Evolutionary conservation across 345 rosid genomes (phyloP).

Genomic region (Syzygium oleosum): DNA sequence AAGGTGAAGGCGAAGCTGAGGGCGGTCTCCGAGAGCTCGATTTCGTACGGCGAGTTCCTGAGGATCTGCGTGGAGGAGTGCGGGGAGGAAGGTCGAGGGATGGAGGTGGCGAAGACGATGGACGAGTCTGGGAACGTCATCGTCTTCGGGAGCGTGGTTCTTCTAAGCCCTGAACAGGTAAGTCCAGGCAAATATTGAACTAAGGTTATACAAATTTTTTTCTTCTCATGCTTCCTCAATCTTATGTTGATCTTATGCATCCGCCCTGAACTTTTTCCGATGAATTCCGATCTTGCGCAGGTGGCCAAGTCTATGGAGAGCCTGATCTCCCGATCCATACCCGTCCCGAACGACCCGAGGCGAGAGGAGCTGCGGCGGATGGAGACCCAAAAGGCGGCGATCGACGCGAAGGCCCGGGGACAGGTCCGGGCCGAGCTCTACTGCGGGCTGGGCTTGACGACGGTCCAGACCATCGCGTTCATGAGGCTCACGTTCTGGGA

Average conservation of each 20-base stretch:
- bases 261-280: conserved; percentile 18
- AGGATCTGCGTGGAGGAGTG: conserved; percentile 45
- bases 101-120: conserved; percentile 43
- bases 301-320: conserved; percentile 54
- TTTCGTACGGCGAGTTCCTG: conserved; percentile 39
- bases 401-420: conserved; percentile 39
- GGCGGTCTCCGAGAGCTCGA: conserved; percentile 34
- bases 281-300: conserved; percentile 35
- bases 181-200: conserved; percentile 23
- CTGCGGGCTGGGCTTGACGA: conserved; percentile 49
- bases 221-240: background rate
- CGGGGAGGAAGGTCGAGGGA: conserved; percentile 39
- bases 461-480: conserved; percentile 55
- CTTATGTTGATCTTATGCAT: background rate
- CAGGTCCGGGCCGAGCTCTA: conserved; percentile 58
- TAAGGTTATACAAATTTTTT: background rate
- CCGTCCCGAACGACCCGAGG: conserved; percentile 46
- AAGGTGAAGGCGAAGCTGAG: conserved; percentile 50
- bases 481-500: conserved; percentile 98
- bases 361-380: conserved; percentile 45
- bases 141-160: conserved; percentile 60
- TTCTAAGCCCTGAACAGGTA: conserved; percentile 78
- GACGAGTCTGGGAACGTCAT: conserved; percentile 68
- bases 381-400: conserved; percentile 49
- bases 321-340: conserved; percentile 29